phyloP scores from a whole-genome alignment of 768 basidiomycete species.

The Cystobasidium tubakii region DNA sequence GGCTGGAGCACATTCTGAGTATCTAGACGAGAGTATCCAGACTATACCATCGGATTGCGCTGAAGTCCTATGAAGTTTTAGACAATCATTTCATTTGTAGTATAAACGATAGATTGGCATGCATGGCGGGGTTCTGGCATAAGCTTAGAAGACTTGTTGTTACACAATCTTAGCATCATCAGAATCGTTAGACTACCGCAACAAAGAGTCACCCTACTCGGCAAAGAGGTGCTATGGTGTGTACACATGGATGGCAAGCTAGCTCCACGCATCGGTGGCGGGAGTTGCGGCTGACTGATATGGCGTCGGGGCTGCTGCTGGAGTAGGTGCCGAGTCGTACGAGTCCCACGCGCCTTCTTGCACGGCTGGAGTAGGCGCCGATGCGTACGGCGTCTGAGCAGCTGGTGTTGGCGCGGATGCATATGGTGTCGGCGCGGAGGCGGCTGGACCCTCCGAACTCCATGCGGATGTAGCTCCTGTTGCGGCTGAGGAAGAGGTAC shows the following conservation, averaged over 20 bases:
- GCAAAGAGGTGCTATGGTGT: too few species aligned
- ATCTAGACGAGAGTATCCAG: too few species aligned
- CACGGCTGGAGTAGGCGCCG: constrained; percentile 37
- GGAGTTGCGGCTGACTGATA: constrained; percentile 40
- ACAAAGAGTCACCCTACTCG: too few species aligned
- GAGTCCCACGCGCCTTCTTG: constrained; percentile 50
- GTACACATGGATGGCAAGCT: too few species aligned
- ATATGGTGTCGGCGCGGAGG: constrained; percentile 52
- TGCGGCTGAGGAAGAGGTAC: constrained; percentile 37
- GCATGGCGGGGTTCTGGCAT: too few species aligned
- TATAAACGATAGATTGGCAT: too few species aligned
- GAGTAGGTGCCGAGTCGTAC: constrained; percentile 50
- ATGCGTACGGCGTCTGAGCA: constrained; percentile 33
- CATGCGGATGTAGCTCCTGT: constrained; percentile 38
- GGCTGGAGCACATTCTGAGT: constrained; percentile 79
- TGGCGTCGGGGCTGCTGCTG: constrained; percentile 50
- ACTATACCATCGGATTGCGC: too few species aligned
- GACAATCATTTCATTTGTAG: too few species aligned
- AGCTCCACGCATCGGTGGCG: constrained; percentile 15
- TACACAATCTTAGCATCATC: not conserved
- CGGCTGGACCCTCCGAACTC: constrained; percentile 52
- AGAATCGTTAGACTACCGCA: too few species aligned
- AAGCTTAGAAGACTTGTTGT: too few species aligned
- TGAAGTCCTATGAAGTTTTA: too few species aligned
- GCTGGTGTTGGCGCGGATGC: constrained; percentile 37